These are phyloP conservation scores for Quillaja saponaria DNA, from an alignment of 306 rosid genomes.

Conservation along the genomic window DNA sequence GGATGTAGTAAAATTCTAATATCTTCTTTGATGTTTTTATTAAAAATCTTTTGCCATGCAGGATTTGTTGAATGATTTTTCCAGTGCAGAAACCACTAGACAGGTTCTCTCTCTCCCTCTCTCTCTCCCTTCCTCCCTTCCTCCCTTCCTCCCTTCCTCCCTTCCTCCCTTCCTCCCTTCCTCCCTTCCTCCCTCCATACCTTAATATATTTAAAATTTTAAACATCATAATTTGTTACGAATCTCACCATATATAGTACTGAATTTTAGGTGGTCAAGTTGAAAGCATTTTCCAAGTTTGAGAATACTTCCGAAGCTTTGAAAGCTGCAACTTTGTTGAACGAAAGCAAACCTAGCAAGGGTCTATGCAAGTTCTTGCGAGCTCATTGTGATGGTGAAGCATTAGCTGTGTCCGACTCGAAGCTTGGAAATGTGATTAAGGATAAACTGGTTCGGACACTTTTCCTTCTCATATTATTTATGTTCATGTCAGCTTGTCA, in stretches of 20 bases:
- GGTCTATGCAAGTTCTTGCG: constrained; percentile 86
- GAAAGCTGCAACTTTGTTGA: constrained; percentile 76
- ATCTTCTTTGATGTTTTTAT: not conserved
- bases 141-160: no score
- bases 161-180: no score
- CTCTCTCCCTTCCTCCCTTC: no score
- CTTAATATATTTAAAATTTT: no score
- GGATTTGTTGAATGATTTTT: constrained; percentile 68
- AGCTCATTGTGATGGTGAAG: constrained; percentile 72
- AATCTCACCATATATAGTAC: no score
- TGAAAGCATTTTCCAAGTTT: constrained; percentile 88
- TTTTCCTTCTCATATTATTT: not conserved
- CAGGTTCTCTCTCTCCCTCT: no score
- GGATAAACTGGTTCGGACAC: constrained; percentile 77
- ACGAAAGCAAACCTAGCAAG: constrained; percentile 85
- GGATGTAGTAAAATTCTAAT: no score
- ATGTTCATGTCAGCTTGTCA: no score
- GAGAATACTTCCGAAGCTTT: constrained; percentile 84
- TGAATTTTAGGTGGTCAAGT: constrained; percentile 67
- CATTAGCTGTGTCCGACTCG: constrained; percentile 81
- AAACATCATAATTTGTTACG: no score
- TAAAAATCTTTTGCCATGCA: constrained; percentile 27
- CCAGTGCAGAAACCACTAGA: constrained; percentile 69
- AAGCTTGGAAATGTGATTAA: constrained; percentile 83
- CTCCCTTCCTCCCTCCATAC: no score